A percentile compares a stretch with the other conserved stretches of the same genome.
These are phyloP conservation scores for Mortierella sp. DNA, from an alignment of 371 early-diverging fungal genomes.

Conservation along the genomic window DNA sequence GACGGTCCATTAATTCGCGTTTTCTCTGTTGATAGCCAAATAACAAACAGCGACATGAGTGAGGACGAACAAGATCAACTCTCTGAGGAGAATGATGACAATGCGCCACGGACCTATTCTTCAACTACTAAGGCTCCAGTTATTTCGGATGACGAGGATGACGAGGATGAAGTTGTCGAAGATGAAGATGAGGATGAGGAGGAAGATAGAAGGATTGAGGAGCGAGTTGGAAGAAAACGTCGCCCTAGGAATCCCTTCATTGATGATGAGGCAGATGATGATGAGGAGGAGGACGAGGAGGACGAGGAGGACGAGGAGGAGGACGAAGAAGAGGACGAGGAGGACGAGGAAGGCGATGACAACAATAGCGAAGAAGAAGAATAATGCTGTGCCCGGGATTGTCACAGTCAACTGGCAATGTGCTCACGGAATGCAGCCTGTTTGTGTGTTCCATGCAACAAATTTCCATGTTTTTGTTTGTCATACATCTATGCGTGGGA, in stretches of 20 bases:
- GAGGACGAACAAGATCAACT: conserved; percentile 11
- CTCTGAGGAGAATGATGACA: conserved; percentile 13
- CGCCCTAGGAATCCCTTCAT: conserved; percentile 38
- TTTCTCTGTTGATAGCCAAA: conserved; percentile 22
- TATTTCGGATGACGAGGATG: conserved; percentile 1
- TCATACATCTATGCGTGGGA: no score
- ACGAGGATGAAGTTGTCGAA: conserved; percentile 4
- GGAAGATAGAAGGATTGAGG: conserved; percentile 32
- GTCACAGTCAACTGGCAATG: no score
- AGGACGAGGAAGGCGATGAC: conserved; percentile 16
- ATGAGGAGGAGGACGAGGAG: conserved; percentile 27
- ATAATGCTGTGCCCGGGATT: neutral
- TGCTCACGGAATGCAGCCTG: no score
- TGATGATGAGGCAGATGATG: conserved; percentile 31
- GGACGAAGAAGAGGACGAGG: conserved; percentile 27
- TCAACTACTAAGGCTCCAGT: no score
- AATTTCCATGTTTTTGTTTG: no score
- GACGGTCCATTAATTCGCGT: neutral
- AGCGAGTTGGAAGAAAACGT: conserved; percentile 21
- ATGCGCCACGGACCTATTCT: neutral
- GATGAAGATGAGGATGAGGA: conserved; percentile 30
- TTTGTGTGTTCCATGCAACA: no score
- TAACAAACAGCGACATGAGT: conserved; percentile 50
- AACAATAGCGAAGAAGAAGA: conserved; percentile 5
- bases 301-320: conserved; percentile 23